A percentile compares a stretch with the other conserved stretches of the same genome.
Evolutionary conservation across 306 rosid species (phyloP).

Genomic region (Cajanus cajan): DNA sequence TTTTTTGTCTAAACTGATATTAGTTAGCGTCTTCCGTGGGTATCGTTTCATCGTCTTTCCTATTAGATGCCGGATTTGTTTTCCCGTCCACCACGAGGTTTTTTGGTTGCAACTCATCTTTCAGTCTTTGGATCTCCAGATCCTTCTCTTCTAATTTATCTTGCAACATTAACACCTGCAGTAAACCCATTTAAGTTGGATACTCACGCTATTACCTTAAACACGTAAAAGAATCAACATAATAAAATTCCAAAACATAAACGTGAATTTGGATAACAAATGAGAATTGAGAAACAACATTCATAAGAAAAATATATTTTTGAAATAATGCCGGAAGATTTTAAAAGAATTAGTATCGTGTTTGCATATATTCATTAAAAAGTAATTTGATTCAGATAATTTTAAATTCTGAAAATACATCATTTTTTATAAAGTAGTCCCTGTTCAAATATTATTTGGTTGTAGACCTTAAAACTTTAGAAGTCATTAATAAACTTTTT

Average conservation of each 20-base stretch:
- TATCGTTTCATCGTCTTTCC: constrained; percentile 33
- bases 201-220: neutral
- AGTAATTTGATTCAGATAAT: neutral
- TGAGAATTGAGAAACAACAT: neutral
- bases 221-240: neutral
- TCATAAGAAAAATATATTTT: neutral
- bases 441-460: neutral
- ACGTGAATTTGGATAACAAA: neutral
- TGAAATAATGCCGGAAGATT: neutral
- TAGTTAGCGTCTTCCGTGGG: constrained; percentile 42
- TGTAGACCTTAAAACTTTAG: neutral
- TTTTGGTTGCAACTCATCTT: constrained; percentile 49
- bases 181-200: neutral
- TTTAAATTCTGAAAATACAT: neutral
- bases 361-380: neutral
- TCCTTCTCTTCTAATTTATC: constrained; percentile 72
- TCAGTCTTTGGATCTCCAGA: constrained; percentile 46
- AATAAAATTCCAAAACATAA: neutral
- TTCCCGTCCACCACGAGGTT: constrained; percentile 34
- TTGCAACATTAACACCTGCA: constrained; percentile 70
- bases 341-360: neutral
- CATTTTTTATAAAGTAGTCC: neutral
- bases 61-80: constrained; percentile 36
- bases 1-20: neutral
- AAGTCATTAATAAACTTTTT: neutral